Percentiles rank a stretch among this genome's conserved stretches.
Conservation (phyloP, 106 monocot genomes). For the Triglochin maritima region DNA sequence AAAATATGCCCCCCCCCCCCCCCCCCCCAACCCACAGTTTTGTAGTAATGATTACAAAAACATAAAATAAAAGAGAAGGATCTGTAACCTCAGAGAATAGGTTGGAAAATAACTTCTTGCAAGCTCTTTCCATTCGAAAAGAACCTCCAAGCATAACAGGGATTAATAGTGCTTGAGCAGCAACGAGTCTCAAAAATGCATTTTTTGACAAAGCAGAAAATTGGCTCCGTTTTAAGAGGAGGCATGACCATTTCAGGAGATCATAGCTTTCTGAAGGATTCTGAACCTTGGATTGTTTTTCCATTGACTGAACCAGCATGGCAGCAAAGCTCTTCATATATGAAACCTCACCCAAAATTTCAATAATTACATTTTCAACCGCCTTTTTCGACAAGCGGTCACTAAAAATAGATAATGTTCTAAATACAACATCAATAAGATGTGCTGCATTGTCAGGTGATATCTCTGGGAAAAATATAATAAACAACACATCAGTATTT, state of each 20-base stretch:
- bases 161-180: slow-evolving; percentile 51
- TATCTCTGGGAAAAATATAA: slow-evolving; percentile 37
- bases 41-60: not conserved
- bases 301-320: slow-evolving; percentile 69
- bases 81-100: slow-evolving; percentile 60
- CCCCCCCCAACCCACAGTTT: too few relatives aligned
- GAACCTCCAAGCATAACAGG: slow-evolving; percentile 43
- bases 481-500: not conserved
- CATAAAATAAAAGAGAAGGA: not conserved
- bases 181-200: slow-evolving; percentile 63
- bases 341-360: slow-evolving; percentile 34
- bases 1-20: not conserved
- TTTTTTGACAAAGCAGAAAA: slow-evolving; percentile 58
- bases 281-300: slow-evolving; percentile 45
- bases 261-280: slow-evolving; percentile 48
- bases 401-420: slow-evolving; percentile 65
- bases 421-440: slow-evolving; percentile 65
- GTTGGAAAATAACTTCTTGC: slow-evolving; percentile 44
- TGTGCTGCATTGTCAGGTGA: slow-evolving; percentile 32
- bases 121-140: slow-evolving; percentile 38
- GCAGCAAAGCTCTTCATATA: slow-evolving; percentile 85
- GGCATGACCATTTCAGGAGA: slow-evolving; percentile 83
- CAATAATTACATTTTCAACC: slow-evolving; percentile 73
- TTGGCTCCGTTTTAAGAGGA: slow-evolving; percentile 67
- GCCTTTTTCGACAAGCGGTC: slow-evolving; percentile 77